Base-by-base conservation (phyloP, 2,329 filamentous ascomycete species). In the Diaporthe vaccinii region DNA sequence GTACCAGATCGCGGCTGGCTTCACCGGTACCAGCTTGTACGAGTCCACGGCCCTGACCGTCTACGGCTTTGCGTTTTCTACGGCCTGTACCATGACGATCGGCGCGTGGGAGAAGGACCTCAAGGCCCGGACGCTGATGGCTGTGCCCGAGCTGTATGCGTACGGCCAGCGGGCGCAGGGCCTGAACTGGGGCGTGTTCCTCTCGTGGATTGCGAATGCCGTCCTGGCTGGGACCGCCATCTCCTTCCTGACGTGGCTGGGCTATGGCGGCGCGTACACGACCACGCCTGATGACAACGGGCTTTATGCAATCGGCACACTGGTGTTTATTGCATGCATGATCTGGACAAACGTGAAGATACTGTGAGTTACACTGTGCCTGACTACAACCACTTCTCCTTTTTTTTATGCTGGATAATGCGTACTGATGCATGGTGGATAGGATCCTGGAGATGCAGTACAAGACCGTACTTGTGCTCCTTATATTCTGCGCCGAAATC, bases 91-190 rank as follows among this genome's bases (percentile, higher is more conserved):
- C 59, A 94, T 97, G 36, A 94, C 97, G 79, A 90, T 97, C 78
- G 96, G 95, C 17, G 93, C 98, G 28, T 98, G 97, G 85, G 96
- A 98, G 81, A 95, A 98, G 82, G 96, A 98, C 81, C 89, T 98
- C 2, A 87, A 89, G 5, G 93, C 95, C 0, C 91, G 95, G 39
- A 98, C 96, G 0, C 87, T 98, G 2, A 88, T 98, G n/a, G 96
- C 96, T 0, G 93, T 98, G 0, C 96, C 96, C 0, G 96, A 98
- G 83, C 89, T 98, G 2, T 98, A 98, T 83, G 91, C 92, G 17
- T 94, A 93, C 77, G 95, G 95, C 6, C 95, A 97, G 84, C 89
- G 89, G 25, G 90, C 90, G 76, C 85, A 84, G 78, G 95, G 93
- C 0, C 92, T 98, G 82, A 96, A 96, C 81, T 88, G 95, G 77